Percentiles rank a stretch among this genome's conserved stretches.
phyloP scores from a whole-genome alignment of 768 basidiomycete species.

The Astraeus odoratus region DNA sequence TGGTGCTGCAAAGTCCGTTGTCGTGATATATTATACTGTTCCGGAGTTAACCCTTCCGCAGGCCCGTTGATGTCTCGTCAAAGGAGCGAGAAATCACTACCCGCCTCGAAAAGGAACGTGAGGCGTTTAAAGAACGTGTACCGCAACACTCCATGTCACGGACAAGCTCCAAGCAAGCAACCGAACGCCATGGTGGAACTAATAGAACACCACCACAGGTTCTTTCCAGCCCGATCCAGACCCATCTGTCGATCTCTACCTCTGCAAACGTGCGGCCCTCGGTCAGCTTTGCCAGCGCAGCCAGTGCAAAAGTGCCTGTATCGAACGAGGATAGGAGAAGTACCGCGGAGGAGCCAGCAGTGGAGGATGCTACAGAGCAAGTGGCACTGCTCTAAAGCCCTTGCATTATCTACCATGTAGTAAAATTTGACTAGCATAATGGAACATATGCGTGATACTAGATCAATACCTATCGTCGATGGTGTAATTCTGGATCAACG shows the following conservation, averaged over 20 bases:
- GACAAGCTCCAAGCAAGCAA: slow-evolving; percentile 41
- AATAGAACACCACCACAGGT: slow-evolving; percentile 28
- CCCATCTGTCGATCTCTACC: slow-evolving; percentile 23
- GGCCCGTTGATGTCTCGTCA: slow-evolving; percentile 78
- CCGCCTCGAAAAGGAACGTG: slow-evolving; percentile 61
- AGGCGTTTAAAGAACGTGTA: slow-evolving; percentile 30
- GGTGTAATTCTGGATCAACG: slow-evolving; percentile 48
- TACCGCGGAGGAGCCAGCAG: slow-evolving; percentile 5
- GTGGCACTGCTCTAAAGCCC: slow-evolving; percentile 12
- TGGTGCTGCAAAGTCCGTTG: slow-evolving; percentile 69
- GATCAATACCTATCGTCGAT: slow-evolving; percentile 15
- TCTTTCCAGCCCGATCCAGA: slow-evolving; percentile 5
- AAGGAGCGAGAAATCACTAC: slow-evolving; percentile 72
- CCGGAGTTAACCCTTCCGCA: slow-evolving; percentile 27
- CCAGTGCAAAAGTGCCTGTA: slow-evolving; percentile 30
- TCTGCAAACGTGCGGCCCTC: slow-evolving; percentile 57
- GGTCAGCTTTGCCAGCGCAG: slow-evolving; percentile 79
- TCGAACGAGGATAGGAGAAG: slow-evolving; percentile 14
- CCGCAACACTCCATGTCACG: slow-evolving; percentile 37
- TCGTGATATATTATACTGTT: slow-evolving; percentile 1
- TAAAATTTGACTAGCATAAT: slow-evolving; percentile 3
- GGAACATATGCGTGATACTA: not conserved
- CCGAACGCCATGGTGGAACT: slow-evolving; percentile 35
- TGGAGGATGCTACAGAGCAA: slow-evolving; percentile 13
- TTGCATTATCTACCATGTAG: slow-evolving; percentile 11